Percentiles rank a stretch among this genome's conserved stretches.
phyloP scores from a whole-genome alignment of 1,284 basidiomycete species.

The Heterobasidion annosum region DNA sequence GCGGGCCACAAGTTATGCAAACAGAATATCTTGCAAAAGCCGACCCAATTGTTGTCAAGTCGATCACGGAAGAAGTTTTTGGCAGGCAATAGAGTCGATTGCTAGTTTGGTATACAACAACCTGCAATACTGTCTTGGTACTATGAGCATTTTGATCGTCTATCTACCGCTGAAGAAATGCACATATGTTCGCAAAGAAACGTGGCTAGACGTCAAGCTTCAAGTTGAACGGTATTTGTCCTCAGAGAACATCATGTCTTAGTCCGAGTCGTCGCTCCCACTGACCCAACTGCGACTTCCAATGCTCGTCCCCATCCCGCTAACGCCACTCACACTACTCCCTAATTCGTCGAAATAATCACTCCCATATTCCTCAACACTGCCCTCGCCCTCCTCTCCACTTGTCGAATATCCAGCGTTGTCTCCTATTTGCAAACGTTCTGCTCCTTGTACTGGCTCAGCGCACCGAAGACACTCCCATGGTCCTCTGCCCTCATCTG shows the following conservation, averaged over 20 bases:
- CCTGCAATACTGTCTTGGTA: no score
- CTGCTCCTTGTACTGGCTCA: constrained; percentile 45
- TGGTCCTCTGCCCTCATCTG: constrained; percentile 49
- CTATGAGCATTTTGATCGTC: no score
- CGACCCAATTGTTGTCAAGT: constrained; percentile 61
- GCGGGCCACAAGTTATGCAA: constrained; percentile 49
- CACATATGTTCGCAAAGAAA: neutral
- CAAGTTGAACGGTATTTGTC: neutral
- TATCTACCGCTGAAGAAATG: no score
- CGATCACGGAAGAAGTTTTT: constrained; percentile 46
- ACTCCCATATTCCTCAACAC: constrained; percentile 12
- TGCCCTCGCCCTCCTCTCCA: constrained; percentile 27
- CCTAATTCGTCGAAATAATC: constrained; percentile 15
- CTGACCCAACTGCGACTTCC: constrained; percentile 12
- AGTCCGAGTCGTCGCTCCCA: constrained; percentile 11
- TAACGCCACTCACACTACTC: constrained; percentile 13
- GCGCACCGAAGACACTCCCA: constrained; percentile 83
- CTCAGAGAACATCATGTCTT: neutral
- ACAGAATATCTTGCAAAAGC: constrained; percentile 49
- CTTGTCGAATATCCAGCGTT: constrained; percentile 6
- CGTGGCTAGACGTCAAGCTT: neutral
- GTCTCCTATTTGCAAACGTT: constrained; percentile 23
- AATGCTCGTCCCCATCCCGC: constrained; percentile 9
- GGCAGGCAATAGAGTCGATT: constrained; percentile 3
- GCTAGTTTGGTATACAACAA: no score